These are phyloP conservation scores for Ustilago loliicola DNA, from an alignment of 1,284 basidiomycete species.

Conservation along the genomic window DNA sequence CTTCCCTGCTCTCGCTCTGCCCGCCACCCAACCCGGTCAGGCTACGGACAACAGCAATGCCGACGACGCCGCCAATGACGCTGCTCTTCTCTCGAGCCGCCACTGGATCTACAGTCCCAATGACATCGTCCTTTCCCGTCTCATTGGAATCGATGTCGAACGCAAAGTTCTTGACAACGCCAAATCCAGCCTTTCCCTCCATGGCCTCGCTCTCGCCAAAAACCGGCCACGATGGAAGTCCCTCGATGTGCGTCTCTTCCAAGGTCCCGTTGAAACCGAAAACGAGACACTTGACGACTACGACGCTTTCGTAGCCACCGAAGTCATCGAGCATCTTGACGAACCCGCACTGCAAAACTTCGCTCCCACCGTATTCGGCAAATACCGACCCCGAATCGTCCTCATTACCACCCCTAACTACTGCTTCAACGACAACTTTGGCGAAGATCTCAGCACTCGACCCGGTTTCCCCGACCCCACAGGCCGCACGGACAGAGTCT, in stretches of 20 bases:
- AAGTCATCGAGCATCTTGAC: conserved; percentile 93
- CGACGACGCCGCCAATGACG: conserved; percentile 19
- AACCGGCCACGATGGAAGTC: conserved; percentile 54
- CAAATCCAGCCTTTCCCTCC: conserved; percentile 46
- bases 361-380: conserved; percentile 83
- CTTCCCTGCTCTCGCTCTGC: conserved; percentile 44
- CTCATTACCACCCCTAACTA: conserved; percentile 91
- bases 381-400: conserved; percentile 83
- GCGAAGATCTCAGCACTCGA: conserved; percentile 54
- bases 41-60: neutral
- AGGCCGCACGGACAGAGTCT: conserved; percentile 75
- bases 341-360: conserved; percentile 80
- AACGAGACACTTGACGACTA: conserved; percentile 80
- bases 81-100: conserved; percentile 32
- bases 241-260: conserved; percentile 61
- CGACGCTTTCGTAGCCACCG: conserved; percentile 87
- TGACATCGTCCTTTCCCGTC: conserved; percentile 45
- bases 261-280: conserved; percentile 82
- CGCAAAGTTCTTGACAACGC: conserved; percentile 52
- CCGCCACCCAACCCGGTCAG: neutral
- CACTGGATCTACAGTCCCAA: conserved; percentile 55
- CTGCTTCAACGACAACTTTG: conserved; percentile 87
- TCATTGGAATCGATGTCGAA: conserved; percentile 57
- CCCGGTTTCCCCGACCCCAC: conserved; percentile 82
- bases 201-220: conserved; percentile 46